These are phyloP conservation scores for Phytophthora tubulina DNA, from an alignment of 352 stramenopile genomes.

Conservation along the genomic window DNA sequence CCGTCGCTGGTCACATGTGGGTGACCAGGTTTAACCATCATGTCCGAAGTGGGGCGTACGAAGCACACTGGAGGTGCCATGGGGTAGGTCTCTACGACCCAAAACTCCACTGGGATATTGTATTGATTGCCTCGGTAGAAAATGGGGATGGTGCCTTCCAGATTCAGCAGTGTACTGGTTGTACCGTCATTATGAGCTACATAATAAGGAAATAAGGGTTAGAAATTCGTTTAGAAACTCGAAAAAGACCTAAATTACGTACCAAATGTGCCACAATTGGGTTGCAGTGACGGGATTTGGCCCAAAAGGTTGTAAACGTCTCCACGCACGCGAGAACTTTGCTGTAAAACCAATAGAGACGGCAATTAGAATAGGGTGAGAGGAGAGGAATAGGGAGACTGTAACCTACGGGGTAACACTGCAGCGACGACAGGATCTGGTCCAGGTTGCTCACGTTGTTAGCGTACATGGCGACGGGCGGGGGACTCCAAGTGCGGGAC, in stretches of 20 bases:
- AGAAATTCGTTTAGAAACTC: neutral
- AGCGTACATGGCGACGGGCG: constrained; percentile 63
- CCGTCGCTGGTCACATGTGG: constrained; percentile 89
- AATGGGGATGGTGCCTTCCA: constrained; percentile 92
- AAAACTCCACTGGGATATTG: constrained; percentile 93
- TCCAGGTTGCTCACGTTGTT: constrained; percentile 90
- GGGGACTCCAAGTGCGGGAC: neutral
- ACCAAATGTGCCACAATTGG: constrained; percentile 89
- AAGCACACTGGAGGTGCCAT: constrained; percentile 86
- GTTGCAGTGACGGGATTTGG: constrained; percentile 88
- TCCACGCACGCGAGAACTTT: constrained; percentile 84
- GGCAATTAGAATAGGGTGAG: neutral
- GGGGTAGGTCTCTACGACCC: constrained; percentile 89
- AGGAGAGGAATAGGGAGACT: neutral
- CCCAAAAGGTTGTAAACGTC: constrained; percentile 89
- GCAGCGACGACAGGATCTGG: constrained; percentile 88
- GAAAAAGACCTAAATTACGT: constrained; percentile 1
- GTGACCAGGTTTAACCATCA: constrained; percentile 89
- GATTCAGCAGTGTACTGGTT: constrained; percentile 84
- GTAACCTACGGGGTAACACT: constrained; percentile 76
- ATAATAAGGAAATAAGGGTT: neutral
- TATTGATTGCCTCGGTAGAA: constrained; percentile 92
- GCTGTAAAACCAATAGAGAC: constrained; percentile 39
- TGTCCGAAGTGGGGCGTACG: constrained; percentile 85
- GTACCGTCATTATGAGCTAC: constrained; percentile 88